Evolutionary conservation across 805 yeast species (phyloP), one percentile per base, ranked within the genome.

Genomic region (Kuraishia capsulata): DNA sequence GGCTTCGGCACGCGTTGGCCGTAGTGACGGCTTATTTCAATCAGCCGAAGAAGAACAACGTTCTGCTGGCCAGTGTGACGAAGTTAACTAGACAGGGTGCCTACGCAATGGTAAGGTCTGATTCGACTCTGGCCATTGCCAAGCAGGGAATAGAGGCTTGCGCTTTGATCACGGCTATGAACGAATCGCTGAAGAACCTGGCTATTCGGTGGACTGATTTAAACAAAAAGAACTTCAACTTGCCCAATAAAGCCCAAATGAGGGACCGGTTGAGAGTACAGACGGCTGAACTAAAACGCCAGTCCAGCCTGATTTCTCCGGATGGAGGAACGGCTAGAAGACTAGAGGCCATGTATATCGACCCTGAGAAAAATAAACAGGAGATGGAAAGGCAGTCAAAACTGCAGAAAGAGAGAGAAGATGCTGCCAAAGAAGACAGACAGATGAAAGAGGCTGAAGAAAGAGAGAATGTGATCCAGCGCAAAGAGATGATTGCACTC

Each of bases 1-100:
- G 39, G 0, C 38, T 61, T 20, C 57, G 52, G 29, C 47, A 39
- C 14, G 50, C 50, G 6, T 30, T 61, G 13, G 44, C 42, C 10
- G 42, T 44, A 34, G 40, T 53, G 29, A 51, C 51, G 20, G 39
- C 49, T 30, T 43, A 42, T 35, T 56, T 51, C 53, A 64, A 64
- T 42, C 57, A 61, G n/a, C 53, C 69, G 13, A 73, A 62, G 45
- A 72, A 69, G 42, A 74, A 71, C 45, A 73, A 70, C 20, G 57
- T 69, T 9, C 49, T 75, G 20, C 56, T 73, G 37, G 73, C 78
- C 3, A 61, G 64, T 6, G 59, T 74, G 19, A 61, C 74, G 0
- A 61, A 69, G 39, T 61, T 71, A 33, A 54, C 74, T 2, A 52
- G 76, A 37, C 62, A 62, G 44, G 64, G 64, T 34, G 52, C 71